A percentile compares a stretch with the other conserved stretches of the same genome.
phyloP scores from a whole-genome alignment of 2,329 filamentous ascomycete genomes.

The Didymella pomorum region DNA sequence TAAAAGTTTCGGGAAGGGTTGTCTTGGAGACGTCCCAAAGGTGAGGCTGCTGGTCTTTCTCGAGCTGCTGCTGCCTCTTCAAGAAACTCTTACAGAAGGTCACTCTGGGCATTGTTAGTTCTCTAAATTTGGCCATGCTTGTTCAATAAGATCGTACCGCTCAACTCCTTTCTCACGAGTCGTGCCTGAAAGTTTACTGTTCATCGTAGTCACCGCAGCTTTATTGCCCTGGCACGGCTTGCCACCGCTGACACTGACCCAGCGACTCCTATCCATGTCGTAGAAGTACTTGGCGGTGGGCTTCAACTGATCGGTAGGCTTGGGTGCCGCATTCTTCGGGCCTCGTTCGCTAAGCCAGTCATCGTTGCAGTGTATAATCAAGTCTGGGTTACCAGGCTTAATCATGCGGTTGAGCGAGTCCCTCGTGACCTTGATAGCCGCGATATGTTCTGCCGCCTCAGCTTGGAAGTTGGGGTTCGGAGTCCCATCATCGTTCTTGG shows the following conservation, averaged over 20 bases:
- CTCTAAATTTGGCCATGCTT: not conserved
- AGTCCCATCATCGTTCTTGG: slow-evolving; percentile 10
- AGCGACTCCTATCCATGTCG: slow-evolving; percentile 16
- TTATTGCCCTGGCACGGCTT: slow-evolving; percentile 22
- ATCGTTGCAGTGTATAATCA: slow-evolving; percentile 25
- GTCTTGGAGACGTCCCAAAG: slow-evolving; percentile 21
- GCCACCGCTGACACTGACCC: slow-evolving; percentile 14
- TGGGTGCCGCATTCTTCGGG: slow-evolving; percentile 7
- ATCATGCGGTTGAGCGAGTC: slow-evolving; percentile 20
- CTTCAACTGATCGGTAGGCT: slow-evolving; percentile 1
- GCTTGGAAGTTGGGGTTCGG: slow-evolving; percentile 11
- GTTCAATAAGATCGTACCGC: not conserved
- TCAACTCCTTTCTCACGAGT: slow-evolving; percentile 9
- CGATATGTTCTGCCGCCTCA: slow-evolving; percentile 15
- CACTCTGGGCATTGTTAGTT: slow-evolving; percentile 6
- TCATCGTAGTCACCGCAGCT: slow-evolving; percentile 13
- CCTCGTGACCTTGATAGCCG: slow-evolving; percentile 15
- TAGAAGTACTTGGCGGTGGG: slow-evolving; percentile 9
- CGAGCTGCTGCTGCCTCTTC: slow-evolving; percentile 13
- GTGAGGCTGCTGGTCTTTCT: slow-evolving; percentile 21
- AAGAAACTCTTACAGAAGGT: slow-evolving; percentile 17
- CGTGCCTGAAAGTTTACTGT: slow-evolving; percentile 3
- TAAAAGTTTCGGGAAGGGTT: slow-evolving; percentile 19
- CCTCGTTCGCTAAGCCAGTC: slow-evolving; percentile 20
- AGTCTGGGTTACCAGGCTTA: slow-evolving; percentile 7